Base-by-base conservation (phyloP, 352 stramenopile genomes). In the Phytophthora megakarya region DNA sequence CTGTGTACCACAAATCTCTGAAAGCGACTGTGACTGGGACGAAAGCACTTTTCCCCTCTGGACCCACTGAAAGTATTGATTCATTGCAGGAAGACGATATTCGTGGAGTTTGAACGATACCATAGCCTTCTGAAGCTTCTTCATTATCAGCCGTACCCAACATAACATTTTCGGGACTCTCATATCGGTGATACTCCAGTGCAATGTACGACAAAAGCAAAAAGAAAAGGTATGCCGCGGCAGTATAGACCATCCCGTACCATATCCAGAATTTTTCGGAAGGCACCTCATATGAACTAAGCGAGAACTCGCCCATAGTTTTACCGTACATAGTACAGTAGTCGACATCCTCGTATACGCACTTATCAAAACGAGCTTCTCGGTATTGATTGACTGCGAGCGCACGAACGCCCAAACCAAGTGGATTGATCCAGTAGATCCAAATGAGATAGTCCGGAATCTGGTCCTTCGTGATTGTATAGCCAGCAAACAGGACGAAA, bases 11-110 rank as follows among this genome's bases (percentile, higher is more conserved):
- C 16, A 57, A 11, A 21, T 47, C 18, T 10, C 10, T 45, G 22
- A 57, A 46, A 3, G 49, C 23, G 22, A 57, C n/a, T 3, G 48
- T 56, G 13, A 56, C 48, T 22, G 33, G 22, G 25, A 37, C 5
- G 5, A 57, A 46, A 23, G 15, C 37, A 3, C 13, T 16, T 49
- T 37, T 21, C n/a, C n/a, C n/a, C n/a, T n/a, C n/a, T n/a, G n/a
- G n/a, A n/a, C n/a, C n/a, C n/a, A n/a, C n/a, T n/a, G n/a, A n/a
- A n/a, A n/a, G n/a, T n/a, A n/a, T n/a, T n/a, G n/a, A n/a, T n/a
- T n/a, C n/a, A n/a, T n/a, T n/a, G n/a, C n/a, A n/a, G n/a, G n/a
- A n/a, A n/a, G n/a, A n/a, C n/a, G n/a, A n/a, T n/a, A n/a, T n/a
- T n/a, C n/a, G n/a, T n/a, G n/a, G n/a, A n/a, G n/a, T n/a, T n/a